Conservation (phyloP, 129 eudicot genomes). For the Lonicera japonica region DNA sequence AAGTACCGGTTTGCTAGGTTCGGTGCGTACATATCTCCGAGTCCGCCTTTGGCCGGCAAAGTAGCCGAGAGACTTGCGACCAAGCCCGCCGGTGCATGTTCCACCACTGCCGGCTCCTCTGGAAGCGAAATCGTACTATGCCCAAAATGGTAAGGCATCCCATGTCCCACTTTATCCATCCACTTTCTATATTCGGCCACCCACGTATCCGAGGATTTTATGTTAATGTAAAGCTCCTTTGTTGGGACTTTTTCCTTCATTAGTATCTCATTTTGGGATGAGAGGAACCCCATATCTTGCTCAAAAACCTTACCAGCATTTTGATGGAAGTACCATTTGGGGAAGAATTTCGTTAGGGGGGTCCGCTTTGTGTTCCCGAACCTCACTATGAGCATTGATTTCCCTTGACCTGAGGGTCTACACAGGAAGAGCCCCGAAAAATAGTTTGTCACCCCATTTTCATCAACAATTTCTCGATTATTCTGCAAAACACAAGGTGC, state of each 20-base stretch:
- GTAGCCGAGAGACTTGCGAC: conserved; percentile 79
- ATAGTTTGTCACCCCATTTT: conserved; percentile 62
- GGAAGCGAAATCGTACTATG: conserved; percentile 73
- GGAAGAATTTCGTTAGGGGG: conserved; percentile 52
- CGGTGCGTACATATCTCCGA: conserved; percentile 64
- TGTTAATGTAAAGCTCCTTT: conserved; percentile 63
- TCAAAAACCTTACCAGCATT: conserved; percentile 88
- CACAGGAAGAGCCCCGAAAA: conserved; percentile 79
- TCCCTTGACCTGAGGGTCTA: conserved; percentile 89
- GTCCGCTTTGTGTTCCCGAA: conserved; percentile 73
- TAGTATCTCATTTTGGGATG: conserved; percentile 76
- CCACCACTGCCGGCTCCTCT: conserved; percentile 68
- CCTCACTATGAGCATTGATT: conserved; percentile 84
- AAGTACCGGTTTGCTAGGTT: conserved; percentile 74
- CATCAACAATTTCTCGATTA: conserved; percentile 61
- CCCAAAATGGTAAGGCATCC: conserved; percentile 96
- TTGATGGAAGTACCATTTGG: conserved; percentile 85
- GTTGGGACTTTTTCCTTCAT: conserved; percentile 80
- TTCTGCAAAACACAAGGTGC: conserved; percentile 94
- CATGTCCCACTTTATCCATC: conserved; percentile 99
- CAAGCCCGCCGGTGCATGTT: conserved; percentile 95
- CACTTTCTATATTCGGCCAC: conserved; percentile 91
- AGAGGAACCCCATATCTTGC: conserved; percentile 96
- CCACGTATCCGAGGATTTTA: conserved; percentile 89
- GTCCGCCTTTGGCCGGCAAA: conserved; percentile 90